Percentiles rank a stretch among this genome's conserved stretches.
Conservation (phyloP, 495 filamentous ascomycete species). For the Penicillium riverlandense region DNA sequence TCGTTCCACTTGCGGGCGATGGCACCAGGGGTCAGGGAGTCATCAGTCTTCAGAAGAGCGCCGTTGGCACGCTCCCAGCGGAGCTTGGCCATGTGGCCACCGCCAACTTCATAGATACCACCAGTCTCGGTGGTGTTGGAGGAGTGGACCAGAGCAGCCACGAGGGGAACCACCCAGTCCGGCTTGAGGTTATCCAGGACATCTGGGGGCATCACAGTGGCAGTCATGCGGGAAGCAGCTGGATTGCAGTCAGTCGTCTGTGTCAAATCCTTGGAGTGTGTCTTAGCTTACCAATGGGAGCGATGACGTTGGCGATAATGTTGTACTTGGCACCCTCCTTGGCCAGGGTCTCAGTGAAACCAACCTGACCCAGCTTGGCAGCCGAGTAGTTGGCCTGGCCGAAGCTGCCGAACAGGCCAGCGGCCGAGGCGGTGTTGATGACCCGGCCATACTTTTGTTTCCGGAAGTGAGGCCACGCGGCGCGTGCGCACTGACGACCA, state of each 20-base stretch:
- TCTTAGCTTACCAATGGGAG: conserved; percentile 60
- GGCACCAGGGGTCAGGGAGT: conserved; percentile 79
- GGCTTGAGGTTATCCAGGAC: conserved; percentile 83
- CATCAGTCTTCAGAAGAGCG: conserved; percentile 83
- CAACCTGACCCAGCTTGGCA: conserved; percentile 92
- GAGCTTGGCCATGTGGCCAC: conserved; percentile 87
- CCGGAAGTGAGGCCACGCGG: conserved; percentile 96
- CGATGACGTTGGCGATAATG: conserved; percentile 93
- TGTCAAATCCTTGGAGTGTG: not conserved
- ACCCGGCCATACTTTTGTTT: conserved; percentile 97
- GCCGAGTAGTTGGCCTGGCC: conserved; percentile 97
- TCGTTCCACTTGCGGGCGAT: conserved; percentile 83
- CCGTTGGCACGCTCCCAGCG: conserved; percentile 94
- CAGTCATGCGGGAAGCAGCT: conserved; percentile 94
- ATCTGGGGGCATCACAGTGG: conserved; percentile 96
- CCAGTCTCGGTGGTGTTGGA: conserved; percentile 82
- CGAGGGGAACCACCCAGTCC: conserved; percentile 92
- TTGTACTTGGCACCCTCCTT: conserved; percentile 99
- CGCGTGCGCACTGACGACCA: conserved; percentile 68
- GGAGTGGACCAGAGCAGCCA: conserved; percentile 83
- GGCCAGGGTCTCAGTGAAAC: conserved; percentile 95
- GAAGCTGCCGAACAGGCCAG: conserved; percentile 92
- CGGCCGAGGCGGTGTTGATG: conserved; percentile 93
- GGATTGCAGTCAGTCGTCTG: conserved; percentile 3
- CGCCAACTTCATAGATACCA: conserved; percentile 88